Conservation (phyloP, 495 filamentous ascomycete species). For the Penicillium subrubescens region DNA sequence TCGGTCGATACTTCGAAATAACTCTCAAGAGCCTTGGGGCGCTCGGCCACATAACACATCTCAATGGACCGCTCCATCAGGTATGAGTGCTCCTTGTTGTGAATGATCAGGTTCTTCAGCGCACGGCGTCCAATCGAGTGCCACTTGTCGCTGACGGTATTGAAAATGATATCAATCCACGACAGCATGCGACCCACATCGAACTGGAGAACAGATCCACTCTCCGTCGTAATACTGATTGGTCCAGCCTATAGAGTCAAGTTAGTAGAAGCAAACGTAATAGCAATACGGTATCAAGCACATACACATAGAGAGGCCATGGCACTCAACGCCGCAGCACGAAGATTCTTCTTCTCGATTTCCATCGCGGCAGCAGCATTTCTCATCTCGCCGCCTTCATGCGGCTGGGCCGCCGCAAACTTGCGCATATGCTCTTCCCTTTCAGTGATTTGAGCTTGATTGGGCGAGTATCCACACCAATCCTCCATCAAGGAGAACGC, state of each 20-base stretch:
- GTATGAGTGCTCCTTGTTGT: constrained; percentile 83
- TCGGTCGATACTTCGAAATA: constrained; percentile 93
- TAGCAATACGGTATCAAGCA: constrained; percentile 8
- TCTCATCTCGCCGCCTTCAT: constrained; percentile 68
- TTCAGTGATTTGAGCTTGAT: constrained; percentile 77
- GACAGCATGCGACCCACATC: constrained; percentile 88
- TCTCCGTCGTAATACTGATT: constrained; percentile 83
- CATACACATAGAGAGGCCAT: constrained; percentile 91
- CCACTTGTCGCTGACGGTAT: constrained; percentile 80
- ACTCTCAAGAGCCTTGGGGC: constrained; percentile 83
- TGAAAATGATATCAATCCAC: constrained; percentile 96
- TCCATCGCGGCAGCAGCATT: constrained; percentile 87
- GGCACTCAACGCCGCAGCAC: constrained; percentile 86
- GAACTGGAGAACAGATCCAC: constrained; percentile 80
- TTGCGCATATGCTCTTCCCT: constrained; percentile 88
- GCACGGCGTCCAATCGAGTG: constrained; percentile 90
- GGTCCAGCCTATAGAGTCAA: constrained; percentile 66
- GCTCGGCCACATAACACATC: constrained; percentile 72
- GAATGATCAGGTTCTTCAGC: constrained; percentile 84
- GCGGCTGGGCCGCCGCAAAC: constrained; percentile 67
- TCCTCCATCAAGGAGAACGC: constrained; percentile 97
- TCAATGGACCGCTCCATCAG: constrained; percentile 85
- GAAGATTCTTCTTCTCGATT: constrained; percentile 90
- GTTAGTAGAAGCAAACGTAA: not conserved
- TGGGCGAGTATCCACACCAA: constrained; percentile 97